phyloP scores from a whole-genome alignment of 345 rosid genomes.

The Eutrema japonicum region DNA sequence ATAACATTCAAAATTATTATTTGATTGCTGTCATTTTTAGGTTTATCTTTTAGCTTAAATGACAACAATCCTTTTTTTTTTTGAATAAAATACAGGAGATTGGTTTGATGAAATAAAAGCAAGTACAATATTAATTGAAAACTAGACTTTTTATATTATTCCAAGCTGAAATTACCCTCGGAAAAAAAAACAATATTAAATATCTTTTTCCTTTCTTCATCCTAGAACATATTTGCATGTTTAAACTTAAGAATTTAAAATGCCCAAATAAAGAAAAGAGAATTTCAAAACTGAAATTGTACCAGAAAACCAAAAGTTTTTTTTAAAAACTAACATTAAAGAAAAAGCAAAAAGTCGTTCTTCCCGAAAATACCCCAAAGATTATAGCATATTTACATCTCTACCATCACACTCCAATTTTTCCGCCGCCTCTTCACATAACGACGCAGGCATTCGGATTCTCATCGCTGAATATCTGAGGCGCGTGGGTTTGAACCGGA shows the following conservation, averaged over 20 bases:
- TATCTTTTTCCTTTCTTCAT: not conserved
- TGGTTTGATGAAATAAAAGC: not conserved
- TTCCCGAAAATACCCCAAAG: conserved; percentile 35
- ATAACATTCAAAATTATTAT: not conserved
- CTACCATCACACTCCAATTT: conserved; percentile 2
- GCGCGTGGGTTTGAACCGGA: conserved; percentile 41
- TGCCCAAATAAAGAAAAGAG: not conserved
- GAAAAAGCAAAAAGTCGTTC: not conserved
- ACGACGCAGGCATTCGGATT: conserved; percentile 61
- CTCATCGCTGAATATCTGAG: conserved; percentile 69
- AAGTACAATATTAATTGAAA: not conserved
- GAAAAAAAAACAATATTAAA: not conserved
- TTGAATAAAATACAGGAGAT: not conserved
- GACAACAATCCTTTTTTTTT: not conserved
- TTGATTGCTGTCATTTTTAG: conserved; percentile 3
- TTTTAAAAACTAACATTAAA: not conserved
- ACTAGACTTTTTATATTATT: not conserved
- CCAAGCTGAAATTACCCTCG: not conserved
- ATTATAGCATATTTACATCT: conserved; percentile 13
- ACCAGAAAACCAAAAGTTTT: not conserved
- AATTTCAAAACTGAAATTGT: conserved; percentile 15
- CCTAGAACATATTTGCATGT: conserved; percentile 31
- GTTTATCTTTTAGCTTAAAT: not conserved
- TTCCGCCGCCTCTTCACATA: conserved; percentile 44
- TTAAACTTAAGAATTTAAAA: not conserved